Evolutionary conservation across 257 asterid species (phyloP).

Genomic region (Primulina tabacum): DNA sequence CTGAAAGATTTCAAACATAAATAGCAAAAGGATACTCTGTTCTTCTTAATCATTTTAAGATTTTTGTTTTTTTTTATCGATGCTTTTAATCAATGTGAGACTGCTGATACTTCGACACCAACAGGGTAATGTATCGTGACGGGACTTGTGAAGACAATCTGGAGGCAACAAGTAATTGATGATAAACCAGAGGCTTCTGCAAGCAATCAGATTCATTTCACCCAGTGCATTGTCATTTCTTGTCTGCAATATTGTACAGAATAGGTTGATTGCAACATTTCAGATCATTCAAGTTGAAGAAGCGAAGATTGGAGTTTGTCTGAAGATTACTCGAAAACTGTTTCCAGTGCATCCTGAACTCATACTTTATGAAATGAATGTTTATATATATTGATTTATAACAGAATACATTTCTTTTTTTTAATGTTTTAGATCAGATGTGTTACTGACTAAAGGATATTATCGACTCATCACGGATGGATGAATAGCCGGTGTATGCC

Average conservation of each 20-base stretch:
- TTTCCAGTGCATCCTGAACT: background rate
- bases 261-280: background rate
- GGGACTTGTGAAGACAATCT: background rate
- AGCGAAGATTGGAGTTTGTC: background rate
- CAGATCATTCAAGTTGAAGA: background rate
- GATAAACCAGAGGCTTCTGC: background rate
- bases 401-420: background rate
- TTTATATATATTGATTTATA: background rate
- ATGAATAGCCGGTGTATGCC: slow-evolving; percentile 4
- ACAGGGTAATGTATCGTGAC: background rate
- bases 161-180: background rate
- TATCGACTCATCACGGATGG: slow-evolving; percentile 3
- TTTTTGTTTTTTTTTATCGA: too few species aligned
- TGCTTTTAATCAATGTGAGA: background rate
- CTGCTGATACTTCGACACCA: background rate
- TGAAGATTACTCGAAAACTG: background rate
- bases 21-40: background rate
- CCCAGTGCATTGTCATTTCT: background rate
- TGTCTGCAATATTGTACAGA: background rate
- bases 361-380: background rate
- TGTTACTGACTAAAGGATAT: slow-evolving; percentile 12
- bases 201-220: background rate
- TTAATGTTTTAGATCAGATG: slow-evolving; percentile 3
- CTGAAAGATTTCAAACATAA: background rate
- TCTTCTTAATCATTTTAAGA: too few species aligned